These are phyloP conservation scores for Solanum chilense DNA, from an alignment of 257 asterid genomes.

Conservation along the genomic window DNA sequence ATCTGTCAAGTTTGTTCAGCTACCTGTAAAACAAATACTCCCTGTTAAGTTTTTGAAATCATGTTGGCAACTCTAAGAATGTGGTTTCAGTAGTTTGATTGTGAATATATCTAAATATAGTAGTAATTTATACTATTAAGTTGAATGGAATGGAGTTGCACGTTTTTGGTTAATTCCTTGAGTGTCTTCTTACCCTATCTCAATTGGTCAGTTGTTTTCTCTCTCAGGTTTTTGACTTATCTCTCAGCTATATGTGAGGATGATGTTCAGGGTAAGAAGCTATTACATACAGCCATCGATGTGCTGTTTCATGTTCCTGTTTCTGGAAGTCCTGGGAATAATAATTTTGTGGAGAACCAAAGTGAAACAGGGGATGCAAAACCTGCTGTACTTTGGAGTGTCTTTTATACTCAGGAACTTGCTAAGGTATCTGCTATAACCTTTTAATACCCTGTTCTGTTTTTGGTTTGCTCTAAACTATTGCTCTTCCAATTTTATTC, in stretches of 20 bases:
- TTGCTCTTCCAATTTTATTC: background rate
- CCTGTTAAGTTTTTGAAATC: background rate
- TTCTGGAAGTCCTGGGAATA: constrained; percentile 19
- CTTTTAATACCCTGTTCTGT: background rate
- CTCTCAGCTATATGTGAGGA: constrained; percentile 57
- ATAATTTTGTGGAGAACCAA: constrained; percentile 10
- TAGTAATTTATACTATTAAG: background rate
- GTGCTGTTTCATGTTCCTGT: constrained; percentile 42
- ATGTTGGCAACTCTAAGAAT: background rate
- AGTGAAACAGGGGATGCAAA: constrained; percentile 17
- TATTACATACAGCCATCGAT: constrained; percentile 48
- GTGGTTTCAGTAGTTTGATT: background rate
- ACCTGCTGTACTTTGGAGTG: constrained; percentile 78
- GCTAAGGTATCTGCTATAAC: constrained; percentile 33
- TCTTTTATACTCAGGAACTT: constrained; percentile 55
- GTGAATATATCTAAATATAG: background rate
- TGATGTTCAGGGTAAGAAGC: constrained; percentile 58
- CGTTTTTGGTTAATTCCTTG: background rate
- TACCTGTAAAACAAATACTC: background rate
- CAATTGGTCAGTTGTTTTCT: background rate
- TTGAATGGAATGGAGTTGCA: background rate
- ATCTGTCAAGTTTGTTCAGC: background rate
- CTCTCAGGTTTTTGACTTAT: constrained; percentile 67
- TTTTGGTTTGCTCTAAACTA: background rate
- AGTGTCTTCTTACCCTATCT: constrained; percentile 6